Conservation (phyloP, 805 yeast species). For the Starmerella khaoyaiensis region DNA sequence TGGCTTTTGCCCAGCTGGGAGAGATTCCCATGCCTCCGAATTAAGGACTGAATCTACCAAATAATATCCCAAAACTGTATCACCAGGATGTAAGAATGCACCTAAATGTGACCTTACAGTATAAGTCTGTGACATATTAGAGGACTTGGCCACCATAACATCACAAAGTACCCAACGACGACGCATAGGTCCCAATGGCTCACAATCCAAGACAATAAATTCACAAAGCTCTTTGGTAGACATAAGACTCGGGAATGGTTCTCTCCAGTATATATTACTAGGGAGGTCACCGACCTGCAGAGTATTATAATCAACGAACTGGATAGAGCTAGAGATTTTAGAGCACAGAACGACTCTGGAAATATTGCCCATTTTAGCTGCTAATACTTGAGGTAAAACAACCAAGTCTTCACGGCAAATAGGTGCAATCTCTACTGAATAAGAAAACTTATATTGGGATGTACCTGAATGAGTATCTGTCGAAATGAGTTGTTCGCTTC, state of each 20-base stretch:
- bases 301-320: slow-evolving; percentile 69
- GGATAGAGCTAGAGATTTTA: slow-evolving; percentile 62
- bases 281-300: slow-evolving; percentile 65
- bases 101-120: slow-evolving; percentile 80
- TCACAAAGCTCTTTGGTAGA: slow-evolving; percentile 55
- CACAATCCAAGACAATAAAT: slow-evolving; percentile 78
- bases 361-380: slow-evolving; percentile 68
- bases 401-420: slow-evolving; percentile 89
- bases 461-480: slow-evolving; percentile 82
- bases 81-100: slow-evolving; percentile 86
- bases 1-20: slow-evolving; percentile 33
- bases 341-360: slow-evolving; percentile 72
- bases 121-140: slow-evolving; percentile 65
- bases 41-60: slow-evolving; percentile 72
- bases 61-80: slow-evolving; percentile 77
- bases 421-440: slow-evolving; percentile 83
- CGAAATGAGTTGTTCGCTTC: slow-evolving; percentile 78
- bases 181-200: slow-evolving; percentile 67
- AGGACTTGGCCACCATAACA: slow-evolving; percentile 65
- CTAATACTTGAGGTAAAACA: slow-evolving; percentile 67
- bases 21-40: slow-evolving; percentile 30
- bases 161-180: slow-evolving; percentile 79
- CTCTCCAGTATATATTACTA: slow-evolving; percentile 63
- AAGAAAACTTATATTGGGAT: slow-evolving; percentile 77
- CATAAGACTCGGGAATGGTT: slow-evolving; percentile 60